Evolutionary conservation across 2,329 filamentous ascomycete genomes (phyloP).

Genomic region (Pseudogymnoascus sp.): DNA sequence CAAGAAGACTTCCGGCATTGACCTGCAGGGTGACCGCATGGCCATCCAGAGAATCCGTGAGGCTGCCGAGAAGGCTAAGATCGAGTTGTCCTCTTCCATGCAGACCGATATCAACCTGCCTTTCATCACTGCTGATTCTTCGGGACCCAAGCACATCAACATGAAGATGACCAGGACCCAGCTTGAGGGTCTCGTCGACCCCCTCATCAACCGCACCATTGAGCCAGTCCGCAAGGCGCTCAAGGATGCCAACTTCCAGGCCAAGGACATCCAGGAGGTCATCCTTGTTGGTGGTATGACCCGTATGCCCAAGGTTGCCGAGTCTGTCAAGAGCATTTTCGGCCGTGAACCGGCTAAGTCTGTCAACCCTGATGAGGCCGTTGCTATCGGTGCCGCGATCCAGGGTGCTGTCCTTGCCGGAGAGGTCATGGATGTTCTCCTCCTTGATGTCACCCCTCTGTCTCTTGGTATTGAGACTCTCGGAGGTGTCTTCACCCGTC

Average conservation of each 20-base stretch:
- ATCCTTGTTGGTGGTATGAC: slow-evolving; percentile 99
- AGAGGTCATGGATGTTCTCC: slow-evolving; percentile 91
- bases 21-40: slow-evolving; percentile 89
- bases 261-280: slow-evolving; percentile 94
- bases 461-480: slow-evolving; percentile 98
- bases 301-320: slow-evolving; percentile 96
- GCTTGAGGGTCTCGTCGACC: slow-evolving; percentile 87
- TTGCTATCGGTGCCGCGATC: slow-evolving; percentile 93
- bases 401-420: slow-evolving; percentile 95
- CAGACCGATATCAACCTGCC: slow-evolving; percentile 98
- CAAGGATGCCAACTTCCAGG: slow-evolving; percentile 85
- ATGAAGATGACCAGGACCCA: slow-evolving; percentile 85
- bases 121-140: slow-evolving; percentile 95
- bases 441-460: slow-evolving; percentile 91
- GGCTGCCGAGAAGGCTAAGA: slow-evolving; percentile 98
- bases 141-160: slow-evolving; percentile 98
- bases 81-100: slow-evolving; percentile 88
- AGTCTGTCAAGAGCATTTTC: slow-evolving; percentile 95
- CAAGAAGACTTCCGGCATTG: slow-evolving; percentile 91
- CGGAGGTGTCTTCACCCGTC: slow-evolving; percentile 91
- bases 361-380: slow-evolving; percentile 96
- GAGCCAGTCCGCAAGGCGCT: slow-evolving; percentile 94
- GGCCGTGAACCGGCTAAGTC: slow-evolving; percentile 95
- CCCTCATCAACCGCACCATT: slow-evolving; percentile 76
- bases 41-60: slow-evolving; percentile 98